These are phyloP conservation scores for Gastroboletus turbinatus DNA, from an alignment of 1,284 basidiomycete species.

Conservation along the genomic window DNA sequence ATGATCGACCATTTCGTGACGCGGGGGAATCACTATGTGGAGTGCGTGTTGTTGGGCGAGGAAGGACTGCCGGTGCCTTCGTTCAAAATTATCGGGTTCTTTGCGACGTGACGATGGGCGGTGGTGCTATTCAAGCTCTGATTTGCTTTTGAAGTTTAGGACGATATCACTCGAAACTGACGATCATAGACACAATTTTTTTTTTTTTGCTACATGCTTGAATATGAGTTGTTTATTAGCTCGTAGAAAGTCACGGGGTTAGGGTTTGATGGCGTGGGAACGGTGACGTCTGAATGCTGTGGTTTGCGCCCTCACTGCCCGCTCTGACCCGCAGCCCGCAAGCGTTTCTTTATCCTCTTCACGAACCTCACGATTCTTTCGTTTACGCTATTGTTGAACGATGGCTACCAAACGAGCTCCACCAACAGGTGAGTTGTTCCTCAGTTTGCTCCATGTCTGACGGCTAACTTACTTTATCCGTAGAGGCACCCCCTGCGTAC, in stretches of 20 bases:
- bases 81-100: conserved; percentile 87
- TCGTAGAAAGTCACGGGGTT: not conserved
- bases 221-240: not conserved
- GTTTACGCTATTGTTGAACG: not conserved
- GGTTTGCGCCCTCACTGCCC: not conserved
- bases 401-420: conserved; percentile 20
- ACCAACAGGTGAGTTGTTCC: conserved; percentile 12
- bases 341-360: not conserved
- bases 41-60: conserved; percentile 78
- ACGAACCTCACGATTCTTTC: not conserved
- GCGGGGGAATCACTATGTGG: conserved; percentile 81
- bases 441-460: not conserved
- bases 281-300: conserved; percentile 22
- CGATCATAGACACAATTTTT: not conserved
- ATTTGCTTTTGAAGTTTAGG: not conserved
- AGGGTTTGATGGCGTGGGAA: conserved; percentile 23
- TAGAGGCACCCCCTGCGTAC: conserved; percentile 58
- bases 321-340: not conserved
- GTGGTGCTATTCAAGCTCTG: not conserved
- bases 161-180: not conserved
- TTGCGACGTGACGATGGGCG: conserved; percentile 51
- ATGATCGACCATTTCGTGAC: conserved; percentile 80
- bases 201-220: conserved; percentile 1
- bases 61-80: conserved; percentile 71
- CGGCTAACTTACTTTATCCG: not conserved